A percentile compares a stretch with the other conserved stretches of the same genome.
These are phyloP conservation scores for Tripterygium wilfordii DNA, from an alignment of 177 flowering plant genomes.

Conservation along the genomic window DNA sequence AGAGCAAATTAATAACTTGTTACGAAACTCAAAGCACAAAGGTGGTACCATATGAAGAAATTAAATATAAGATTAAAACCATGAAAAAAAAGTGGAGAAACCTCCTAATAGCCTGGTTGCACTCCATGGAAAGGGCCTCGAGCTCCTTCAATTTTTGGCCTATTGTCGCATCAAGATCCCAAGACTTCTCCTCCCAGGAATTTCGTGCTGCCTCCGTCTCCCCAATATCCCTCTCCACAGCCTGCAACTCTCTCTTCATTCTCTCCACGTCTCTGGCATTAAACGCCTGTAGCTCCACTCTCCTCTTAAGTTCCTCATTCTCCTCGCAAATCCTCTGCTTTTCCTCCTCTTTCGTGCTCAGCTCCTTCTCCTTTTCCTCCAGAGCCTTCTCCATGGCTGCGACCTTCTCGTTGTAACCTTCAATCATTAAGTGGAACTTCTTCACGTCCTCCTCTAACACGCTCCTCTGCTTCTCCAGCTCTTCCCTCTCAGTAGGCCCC, in stretches of 20 bases:
- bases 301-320: constrained; percentile 74
- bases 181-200: constrained; percentile 78
- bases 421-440: constrained; percentile 60
- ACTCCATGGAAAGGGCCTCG: constrained; percentile 53
- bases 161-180: constrained; percentile 55
- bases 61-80: no score
- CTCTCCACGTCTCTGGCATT: constrained; percentile 83
- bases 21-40: no score
- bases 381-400: constrained; percentile 37
- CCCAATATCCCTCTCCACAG: constrained; percentile 73
- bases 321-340: constrained; percentile 53
- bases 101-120: constrained; percentile 79
- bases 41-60: no score
- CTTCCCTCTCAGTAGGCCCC: constrained; percentile 47
- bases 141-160: constrained; percentile 68
- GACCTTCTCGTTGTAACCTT: constrained; percentile 23
- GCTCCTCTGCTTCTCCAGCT: constrained; percentile 50
- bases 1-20: no score
- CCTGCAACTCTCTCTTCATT: constrained; percentile 87
- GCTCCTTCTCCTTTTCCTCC: constrained; percentile 61
- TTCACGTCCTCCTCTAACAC: constrained; percentile 57
- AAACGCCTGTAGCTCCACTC: constrained; percentile 57
- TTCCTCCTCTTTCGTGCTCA: constrained; percentile 53
- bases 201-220: constrained; percentile 67
- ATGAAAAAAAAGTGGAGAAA: no score